Evolutionary conservation across 2,329 filamentous ascomycete genomes (phyloP).

Genomic region (Huntiella decipiens): DNA sequence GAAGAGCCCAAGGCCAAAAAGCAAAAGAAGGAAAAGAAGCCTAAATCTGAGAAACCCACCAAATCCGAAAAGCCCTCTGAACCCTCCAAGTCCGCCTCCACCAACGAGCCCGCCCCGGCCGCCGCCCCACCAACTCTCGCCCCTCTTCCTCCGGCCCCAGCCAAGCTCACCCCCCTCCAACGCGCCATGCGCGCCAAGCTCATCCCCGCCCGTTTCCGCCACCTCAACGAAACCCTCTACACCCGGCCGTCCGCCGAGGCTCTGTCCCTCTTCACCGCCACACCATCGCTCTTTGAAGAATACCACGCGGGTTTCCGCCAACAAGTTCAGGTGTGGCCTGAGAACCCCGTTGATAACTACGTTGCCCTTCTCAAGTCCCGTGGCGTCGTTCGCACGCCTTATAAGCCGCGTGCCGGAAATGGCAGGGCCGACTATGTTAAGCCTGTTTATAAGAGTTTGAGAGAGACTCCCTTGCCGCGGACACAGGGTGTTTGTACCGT

Average conservation of each 20-base stretch:
- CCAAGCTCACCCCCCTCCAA: conserved; percentile 78
- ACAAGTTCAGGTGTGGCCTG: conserved; percentile 89
- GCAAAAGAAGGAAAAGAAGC: conserved; percentile 20
- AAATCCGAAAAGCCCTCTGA: conserved; percentile 14
- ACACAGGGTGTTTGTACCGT: conserved; percentile 57
- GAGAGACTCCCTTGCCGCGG: conserved; percentile 42
- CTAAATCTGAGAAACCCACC: conserved; percentile 13
- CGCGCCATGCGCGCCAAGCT: conserved; percentile 89
- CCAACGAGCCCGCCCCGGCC: conserved; percentile 12
- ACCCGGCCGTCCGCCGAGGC: conserved; percentile 73
- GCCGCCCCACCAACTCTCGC: conserved; percentile 14
- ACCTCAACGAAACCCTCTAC: conserved; percentile 93
- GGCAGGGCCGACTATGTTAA: conserved; percentile 11
- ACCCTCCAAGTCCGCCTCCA: conserved; percentile 22
- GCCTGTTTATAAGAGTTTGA: conserved; percentile 15
- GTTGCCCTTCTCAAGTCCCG: conserved; percentile 50
- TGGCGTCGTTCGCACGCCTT: conserved; percentile 22
- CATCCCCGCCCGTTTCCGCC: conserved; percentile 83
- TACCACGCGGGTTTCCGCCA: conserved; percentile 94
- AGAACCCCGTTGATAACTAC: conserved; percentile 86
- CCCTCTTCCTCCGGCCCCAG: conserved; percentile 24
- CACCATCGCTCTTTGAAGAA: conserved; percentile 85
- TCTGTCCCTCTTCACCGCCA: conserved; percentile 62
- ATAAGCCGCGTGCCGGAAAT: conserved; percentile 12
- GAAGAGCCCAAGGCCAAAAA: conserved; percentile 14